A percentile compares a stretch with the other conserved stretches of the same genome.
Evolutionary conservation across 73 alveolate species (phyloP).

Genomic region (Tetrahymena thermophila): DNA sequence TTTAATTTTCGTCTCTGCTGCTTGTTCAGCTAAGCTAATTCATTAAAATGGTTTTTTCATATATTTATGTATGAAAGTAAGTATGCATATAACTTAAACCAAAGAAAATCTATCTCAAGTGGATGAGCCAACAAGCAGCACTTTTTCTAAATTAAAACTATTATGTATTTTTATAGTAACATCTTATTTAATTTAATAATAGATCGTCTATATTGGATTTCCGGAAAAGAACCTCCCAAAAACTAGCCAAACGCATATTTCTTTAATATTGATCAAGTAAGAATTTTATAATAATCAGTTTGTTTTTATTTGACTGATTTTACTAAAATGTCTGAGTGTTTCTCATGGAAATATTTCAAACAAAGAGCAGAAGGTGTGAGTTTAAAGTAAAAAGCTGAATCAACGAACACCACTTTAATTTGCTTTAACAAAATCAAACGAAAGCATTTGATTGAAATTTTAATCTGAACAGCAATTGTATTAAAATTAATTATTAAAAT

Average conservation of each 20-base stretch:
- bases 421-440: not conserved
- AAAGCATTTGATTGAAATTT: not conserved
- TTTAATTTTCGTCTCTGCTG: not conserved
- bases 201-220: conserved; percentile 74
- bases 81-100: no score
- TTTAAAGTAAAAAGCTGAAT: not conserved
- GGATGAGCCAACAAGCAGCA: no score
- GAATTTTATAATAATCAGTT: not conserved
- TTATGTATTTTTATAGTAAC: not conserved
- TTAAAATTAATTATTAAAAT: not conserved
- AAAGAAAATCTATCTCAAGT: no score
- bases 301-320: not conserved
- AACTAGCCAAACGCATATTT: conserved; percentile 67
- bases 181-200: not conserved
- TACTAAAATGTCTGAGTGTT: not conserved
- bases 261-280: conserved; percentile 81
- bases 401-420: not conserved
- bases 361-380: not conserved
- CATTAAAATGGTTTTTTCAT: no score
- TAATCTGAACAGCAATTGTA: not conserved
- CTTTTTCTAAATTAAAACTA: not conserved
- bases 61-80: no score
- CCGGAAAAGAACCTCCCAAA: conserved; percentile 73
- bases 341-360: not conserved
- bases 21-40: no score